These are phyloP conservation scores for Musa acuminata DNA, from an alignment of 176 grass and related monocot species.

Conservation along the genomic window DNA sequence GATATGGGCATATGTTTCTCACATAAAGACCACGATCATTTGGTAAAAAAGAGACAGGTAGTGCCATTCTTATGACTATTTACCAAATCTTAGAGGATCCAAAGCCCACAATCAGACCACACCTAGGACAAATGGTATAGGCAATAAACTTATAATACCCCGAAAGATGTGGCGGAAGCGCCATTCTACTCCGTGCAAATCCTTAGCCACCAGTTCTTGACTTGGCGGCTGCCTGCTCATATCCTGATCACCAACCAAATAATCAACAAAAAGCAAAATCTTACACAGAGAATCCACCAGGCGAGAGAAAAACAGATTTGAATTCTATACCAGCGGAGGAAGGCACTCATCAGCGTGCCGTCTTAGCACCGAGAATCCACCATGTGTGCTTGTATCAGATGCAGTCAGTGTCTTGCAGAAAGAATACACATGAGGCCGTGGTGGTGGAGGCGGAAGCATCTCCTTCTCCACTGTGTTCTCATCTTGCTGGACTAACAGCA, in stretches of 20 bases:
- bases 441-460: constrained; percentile 19
- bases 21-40: neutral
- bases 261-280: neutral
- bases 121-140: neutral
- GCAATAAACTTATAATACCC: constrained; percentile 19
- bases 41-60: neutral
- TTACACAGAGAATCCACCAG: neutral
- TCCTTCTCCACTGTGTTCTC: constrained; percentile 35
- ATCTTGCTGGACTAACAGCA: constrained; percentile 31
- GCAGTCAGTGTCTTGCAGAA: constrained; percentile 98
- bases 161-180: constrained; percentile 97
- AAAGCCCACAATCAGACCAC: no score
- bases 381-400: constrained; percentile 91
- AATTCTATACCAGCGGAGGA: constrained; percentile 52
- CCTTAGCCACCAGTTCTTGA: constrained; percentile 81
- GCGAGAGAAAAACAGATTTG: neutral
- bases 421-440: constrained; percentile 56
- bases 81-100: no score
- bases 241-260: constrained; percentile 48
- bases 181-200: constrained; percentile 82
- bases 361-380: constrained; percentile 82
- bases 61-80: no score
- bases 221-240: constrained; percentile 84
- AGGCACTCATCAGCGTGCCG: constrained; percentile 90
- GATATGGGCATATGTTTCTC: neutral